Percentiles rank a stretch among this genome's conserved stretches.
These are phyloP conservation scores for Ceratocystiopsis brevicomis DNA, from an alignment of 2,329 filamentous ascomycete genomes.

Conservation along the genomic window DNA sequence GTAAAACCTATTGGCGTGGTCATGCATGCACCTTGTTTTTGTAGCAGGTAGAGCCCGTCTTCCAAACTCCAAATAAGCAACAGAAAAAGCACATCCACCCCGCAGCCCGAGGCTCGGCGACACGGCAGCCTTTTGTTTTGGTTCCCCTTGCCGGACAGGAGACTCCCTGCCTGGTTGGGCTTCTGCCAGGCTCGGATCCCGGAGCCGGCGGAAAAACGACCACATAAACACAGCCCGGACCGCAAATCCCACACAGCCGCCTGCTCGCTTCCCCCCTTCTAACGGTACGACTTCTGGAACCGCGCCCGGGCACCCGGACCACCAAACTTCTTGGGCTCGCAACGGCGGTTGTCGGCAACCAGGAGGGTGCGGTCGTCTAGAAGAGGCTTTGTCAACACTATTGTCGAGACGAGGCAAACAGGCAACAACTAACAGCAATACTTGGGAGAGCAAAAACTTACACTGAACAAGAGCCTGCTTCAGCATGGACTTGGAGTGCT, in stretches of 20 bases:
- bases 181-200: no score
- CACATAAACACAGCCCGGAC: no score
- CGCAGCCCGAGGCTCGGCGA: no score
- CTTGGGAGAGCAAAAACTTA: conserved; percentile 3
- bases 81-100: background rate
- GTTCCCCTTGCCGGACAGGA: no score
- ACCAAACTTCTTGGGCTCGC: conserved; percentile 97
- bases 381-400: background rate
- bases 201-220: no score
- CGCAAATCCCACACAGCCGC: no score
- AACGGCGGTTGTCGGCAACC: conserved; percentile 96
- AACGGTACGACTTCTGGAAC: conserved; percentile 99
- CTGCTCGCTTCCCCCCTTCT: conserved; percentile 21
- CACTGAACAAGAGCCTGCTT: conserved; percentile 89
- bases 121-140: no score
- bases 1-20: conserved; percentile 13
- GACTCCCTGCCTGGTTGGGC: no score
- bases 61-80: conserved; percentile 7
- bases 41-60: background rate
- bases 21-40: conserved; percentile 6
- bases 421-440: no score
- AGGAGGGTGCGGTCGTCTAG: conserved; percentile 41
- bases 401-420: no score
- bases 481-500: conserved; percentile 99
- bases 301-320: conserved; percentile 85